phyloP scores from a whole-genome alignment of 2,329 filamentous ascomycete genomes.

The Aaosphaeria pasadenensis region DNA sequence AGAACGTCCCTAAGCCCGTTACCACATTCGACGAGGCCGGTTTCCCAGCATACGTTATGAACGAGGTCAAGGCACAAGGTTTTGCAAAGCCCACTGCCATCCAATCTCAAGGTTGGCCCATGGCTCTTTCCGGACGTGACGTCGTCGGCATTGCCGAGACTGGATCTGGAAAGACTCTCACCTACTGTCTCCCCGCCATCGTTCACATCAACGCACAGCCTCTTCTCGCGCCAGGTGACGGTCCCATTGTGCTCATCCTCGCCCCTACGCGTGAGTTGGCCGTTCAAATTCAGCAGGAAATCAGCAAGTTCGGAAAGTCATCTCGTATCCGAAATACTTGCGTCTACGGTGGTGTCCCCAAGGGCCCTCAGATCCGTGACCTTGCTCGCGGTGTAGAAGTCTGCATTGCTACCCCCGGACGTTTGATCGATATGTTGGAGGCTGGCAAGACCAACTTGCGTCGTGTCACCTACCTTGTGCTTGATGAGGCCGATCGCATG shows the following conservation, averaged over 20 bases:
- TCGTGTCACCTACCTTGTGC: conserved; percentile 95
- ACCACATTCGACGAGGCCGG: conserved; percentile 97
- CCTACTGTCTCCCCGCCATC: conserved; percentile 95
- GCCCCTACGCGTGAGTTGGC: conserved; percentile 96
- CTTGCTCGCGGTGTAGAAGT: conserved; percentile 94
- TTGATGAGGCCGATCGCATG: conserved; percentile 99
- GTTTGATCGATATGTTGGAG: conserved; percentile 98
- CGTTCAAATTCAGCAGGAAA: conserved; percentile 97
- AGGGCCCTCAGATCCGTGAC: conserved; percentile 94
- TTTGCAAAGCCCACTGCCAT: conserved; percentile 93
- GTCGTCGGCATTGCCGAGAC: conserved; percentile 99
- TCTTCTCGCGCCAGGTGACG: conserved; percentile 89
- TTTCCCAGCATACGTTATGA: conserved; percentile 96
- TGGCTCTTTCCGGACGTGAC: conserved; percentile 96
- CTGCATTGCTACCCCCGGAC: conserved; percentile 95
- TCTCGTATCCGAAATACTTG: conserved; percentile 98
- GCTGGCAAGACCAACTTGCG: conserved; percentile 97
- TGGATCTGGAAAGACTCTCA: conserved; percentile 97
- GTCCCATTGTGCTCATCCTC: conserved; percentile 92
- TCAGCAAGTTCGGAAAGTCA: conserved; percentile 97
- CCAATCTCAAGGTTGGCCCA: conserved; percentile 98
- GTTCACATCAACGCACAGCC: conserved; percentile 99
- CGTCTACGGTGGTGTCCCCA: conserved; percentile 98
- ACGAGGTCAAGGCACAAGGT: conserved; percentile 96
- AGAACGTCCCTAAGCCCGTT: conserved; percentile 84